Base-by-base conservation (phyloP, 1,284 basidiomycete species). In the Schizopora paradoxa region DNA sequence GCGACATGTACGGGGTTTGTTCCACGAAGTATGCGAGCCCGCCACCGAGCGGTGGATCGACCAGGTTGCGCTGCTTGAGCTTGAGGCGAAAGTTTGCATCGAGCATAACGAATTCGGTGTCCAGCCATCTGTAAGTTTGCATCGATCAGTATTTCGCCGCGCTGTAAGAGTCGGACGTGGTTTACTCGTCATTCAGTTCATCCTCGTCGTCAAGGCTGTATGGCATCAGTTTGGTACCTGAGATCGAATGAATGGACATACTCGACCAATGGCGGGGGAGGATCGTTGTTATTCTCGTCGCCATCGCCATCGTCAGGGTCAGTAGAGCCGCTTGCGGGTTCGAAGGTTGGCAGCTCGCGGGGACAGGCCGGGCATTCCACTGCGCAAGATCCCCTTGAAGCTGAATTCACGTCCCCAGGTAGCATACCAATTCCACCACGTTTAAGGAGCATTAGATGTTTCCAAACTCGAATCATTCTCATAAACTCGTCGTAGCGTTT, bases 41-140 rank as follows among this genome's bases (percentile, higher is more conserved):
- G 5, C n/a, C 14, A 4, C 41, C 41, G n/a, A 42, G 41, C 2
- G 26, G 19, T 5, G 41, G 23, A 28, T 42, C 41, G 18, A 19
- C 14, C 2, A 32, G 7, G 14, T 26, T 26, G 5, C 41, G 41
- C 14, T 42, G 7, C 31, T 42, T 42, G 14, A 23, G 25, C 18
- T 42, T 42, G 11, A 42, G 18, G 3, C 41, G 23, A 14, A 42
- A 42, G 27, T 42, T 42, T 10, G 41, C 41, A 42, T 42, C 41
- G 2, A 42, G 11, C 22, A 28, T 28, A 16, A 40, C 22, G n/a
- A 21, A 40, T 23, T 22, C 18, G 2, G 38, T 21, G 13, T 25
- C 21, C 2, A 40, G 21, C 38, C 38, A 40, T 27, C 38, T 40
- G n/a, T n/a, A n/a, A n/a, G n/a, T n/a, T n/a, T n/a, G n/a, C n/a